phyloP scores from a whole-genome alignment of 2,329 filamentous ascomycete species.

The Xylariaceae sp. region DNA sequence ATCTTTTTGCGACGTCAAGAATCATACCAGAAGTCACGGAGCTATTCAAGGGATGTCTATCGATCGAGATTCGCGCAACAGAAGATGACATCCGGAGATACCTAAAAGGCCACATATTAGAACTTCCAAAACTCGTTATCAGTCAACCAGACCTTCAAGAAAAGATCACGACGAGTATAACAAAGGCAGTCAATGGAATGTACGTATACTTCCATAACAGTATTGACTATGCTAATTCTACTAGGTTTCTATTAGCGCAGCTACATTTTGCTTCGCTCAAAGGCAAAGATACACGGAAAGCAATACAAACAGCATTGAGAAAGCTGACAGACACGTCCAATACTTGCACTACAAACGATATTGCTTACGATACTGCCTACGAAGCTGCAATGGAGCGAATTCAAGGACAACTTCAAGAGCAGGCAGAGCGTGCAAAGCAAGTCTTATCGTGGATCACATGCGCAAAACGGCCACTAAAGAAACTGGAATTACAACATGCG shows the following conservation, averaged over 20 bases:
- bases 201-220: conserved; percentile 22
- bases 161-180: conserved; percentile 24
- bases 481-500: background rate
- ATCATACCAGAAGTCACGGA: background rate
- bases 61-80: conserved; percentile 7
- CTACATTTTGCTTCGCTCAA: background rate
- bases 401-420: conserved; percentile 32
- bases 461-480: conserved; percentile 27
- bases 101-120: conserved; percentile 17
- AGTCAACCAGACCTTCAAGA: conserved; percentile 18
- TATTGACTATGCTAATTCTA: background rate
- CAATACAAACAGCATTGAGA: conserved; percentile 31
- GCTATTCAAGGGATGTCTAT: background rate
- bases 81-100: conserved; percentile 2
- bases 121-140: conserved; percentile 17
- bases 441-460: conserved; percentile 40
- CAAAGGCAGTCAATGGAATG: conserved; percentile 32
- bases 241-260: background rate
- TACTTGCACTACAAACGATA: no score
- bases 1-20: conserved; percentile 10
- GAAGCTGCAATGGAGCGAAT: conserved; percentile 41
- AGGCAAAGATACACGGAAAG: conserved; percentile 4
- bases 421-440: conserved; percentile 36
- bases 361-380: conserved; percentile 41
- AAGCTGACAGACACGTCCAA: conserved; percentile 30